Conservation (phyloP, 176 grass and related monocot species). For the Oryza meridionalis region DNA sequence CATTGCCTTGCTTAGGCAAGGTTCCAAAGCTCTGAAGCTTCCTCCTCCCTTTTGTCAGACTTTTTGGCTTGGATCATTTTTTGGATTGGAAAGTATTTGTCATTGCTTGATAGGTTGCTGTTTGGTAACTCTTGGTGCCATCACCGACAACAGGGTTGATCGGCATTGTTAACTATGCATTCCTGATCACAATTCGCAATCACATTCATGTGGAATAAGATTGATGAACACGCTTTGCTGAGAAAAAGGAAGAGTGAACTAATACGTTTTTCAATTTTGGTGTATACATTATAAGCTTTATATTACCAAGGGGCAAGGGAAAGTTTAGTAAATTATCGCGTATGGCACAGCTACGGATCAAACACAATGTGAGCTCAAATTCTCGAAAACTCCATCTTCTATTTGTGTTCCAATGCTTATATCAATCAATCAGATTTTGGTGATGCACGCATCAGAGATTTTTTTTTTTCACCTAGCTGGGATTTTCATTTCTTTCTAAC, state of each 20-base stretch:
- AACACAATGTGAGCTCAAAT: not conserved
- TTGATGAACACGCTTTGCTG: not conserved
- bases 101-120: not conserved
- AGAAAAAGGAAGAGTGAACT: slow-evolving; percentile 3
- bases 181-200: not conserved
- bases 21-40: slow-evolving; percentile 6
- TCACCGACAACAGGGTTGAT: not conserved
- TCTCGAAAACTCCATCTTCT: too few species aligned
- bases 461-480: too few species aligned
- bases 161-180: not conserved
- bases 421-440: too few species aligned
- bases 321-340: too few species aligned
- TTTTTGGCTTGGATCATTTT: slow-evolving; percentile 6
- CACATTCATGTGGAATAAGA: not conserved
- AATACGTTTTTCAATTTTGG: not conserved
- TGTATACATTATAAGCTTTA: not conserved
- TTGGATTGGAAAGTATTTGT: not conserved
- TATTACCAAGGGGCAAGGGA: not conserved
- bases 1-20: slow-evolving; percentile 32
- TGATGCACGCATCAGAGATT: too few species aligned
- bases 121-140: not conserved
- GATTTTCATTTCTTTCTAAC: too few species aligned
- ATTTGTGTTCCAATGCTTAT: too few species aligned
- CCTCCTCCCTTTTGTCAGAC: not conserved
- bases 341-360: not conserved